A percentile compares a stretch with the other conserved stretches of the same genome.
phyloP scores from a whole-genome alignment of 257 asterid genomes.

The Agastache rugosa region DNA sequence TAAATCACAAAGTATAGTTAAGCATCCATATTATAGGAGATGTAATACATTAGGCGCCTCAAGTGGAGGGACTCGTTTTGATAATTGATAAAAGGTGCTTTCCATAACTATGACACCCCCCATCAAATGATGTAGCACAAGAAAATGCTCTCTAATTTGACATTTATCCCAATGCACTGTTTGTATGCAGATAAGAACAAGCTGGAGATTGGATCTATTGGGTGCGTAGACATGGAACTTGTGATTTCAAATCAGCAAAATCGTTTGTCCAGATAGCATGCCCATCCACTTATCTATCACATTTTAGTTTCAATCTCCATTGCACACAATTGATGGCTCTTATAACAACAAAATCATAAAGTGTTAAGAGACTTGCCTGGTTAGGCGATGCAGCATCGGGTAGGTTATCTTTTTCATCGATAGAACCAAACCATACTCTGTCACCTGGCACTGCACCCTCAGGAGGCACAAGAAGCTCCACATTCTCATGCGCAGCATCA shows the following conservation, averaged over 20 bases:
- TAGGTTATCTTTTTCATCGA: constrained; percentile 64
- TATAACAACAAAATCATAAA: not conserved
- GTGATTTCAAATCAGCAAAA: not conserved
- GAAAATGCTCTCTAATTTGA: not conserved
- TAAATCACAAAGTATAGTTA: not conserved
- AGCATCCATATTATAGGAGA: not conserved
- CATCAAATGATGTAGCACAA: not conserved
- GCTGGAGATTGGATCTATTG: not conserved
- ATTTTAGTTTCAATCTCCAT: constrained; percentile 1
- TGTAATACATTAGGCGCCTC: not conserved
- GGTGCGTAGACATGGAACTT: not conserved
- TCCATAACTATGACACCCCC: not conserved
- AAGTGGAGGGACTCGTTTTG: not conserved
- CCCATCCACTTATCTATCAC: not conserved
- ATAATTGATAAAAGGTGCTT: not conserved
- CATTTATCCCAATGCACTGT: not conserved
- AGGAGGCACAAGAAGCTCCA: constrained; percentile 90
- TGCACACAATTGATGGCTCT: not conserved
- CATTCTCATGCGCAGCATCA: constrained; percentile 82
- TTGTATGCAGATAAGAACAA: not conserved
- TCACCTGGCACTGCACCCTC: constrained; percentile 84
- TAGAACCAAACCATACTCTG: constrained; percentile 92
- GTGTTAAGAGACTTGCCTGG: constrained; percentile 58
- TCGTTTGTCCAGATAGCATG: not conserved
- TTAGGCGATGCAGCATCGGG: constrained; percentile 90